Conservation (phyloP, 2,329 filamentous ascomycete species). For the Seiridium cupressi region DNA sequence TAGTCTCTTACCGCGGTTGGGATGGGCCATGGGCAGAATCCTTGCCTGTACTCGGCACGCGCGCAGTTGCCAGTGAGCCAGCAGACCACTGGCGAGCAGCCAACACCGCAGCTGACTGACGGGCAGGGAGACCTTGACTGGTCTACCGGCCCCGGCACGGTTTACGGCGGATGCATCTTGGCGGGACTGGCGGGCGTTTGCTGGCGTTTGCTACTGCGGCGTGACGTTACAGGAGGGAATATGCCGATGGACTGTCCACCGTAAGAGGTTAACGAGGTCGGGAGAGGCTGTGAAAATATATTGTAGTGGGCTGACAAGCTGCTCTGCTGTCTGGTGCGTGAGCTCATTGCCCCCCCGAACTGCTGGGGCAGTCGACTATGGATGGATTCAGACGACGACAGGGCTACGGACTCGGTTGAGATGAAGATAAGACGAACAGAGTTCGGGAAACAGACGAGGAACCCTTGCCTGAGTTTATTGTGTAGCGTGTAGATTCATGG, state of each 20-base stretch:
- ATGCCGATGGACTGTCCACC: not conserved
- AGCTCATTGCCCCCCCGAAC: not conserved
- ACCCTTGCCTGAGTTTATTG: not conserved
- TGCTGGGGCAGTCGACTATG: not conserved
- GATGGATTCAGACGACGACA: not conserved
- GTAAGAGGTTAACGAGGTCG: conserved; percentile 6
- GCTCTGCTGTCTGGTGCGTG: not conserved
- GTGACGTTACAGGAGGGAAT: conserved; percentile 23
- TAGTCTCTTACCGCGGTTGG: conserved; percentile 11
- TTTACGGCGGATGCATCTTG: conserved; percentile 15
- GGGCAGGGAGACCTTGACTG: not conserved
- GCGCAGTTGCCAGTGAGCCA: conserved; percentile 18
- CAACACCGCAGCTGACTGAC: conserved; percentile 26
- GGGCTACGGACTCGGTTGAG: not conserved
- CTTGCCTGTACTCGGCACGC: conserved; percentile 13
- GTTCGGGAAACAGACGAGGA: not conserved
- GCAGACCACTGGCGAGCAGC: conserved; percentile 10
- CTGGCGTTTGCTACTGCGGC: conserved; percentile 1
- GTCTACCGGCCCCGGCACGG: not conserved
- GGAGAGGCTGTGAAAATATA: conserved; percentile 13
- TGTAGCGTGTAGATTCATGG: not conserved
- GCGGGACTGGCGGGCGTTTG: conserved; percentile 3
- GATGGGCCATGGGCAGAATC: not conserved
- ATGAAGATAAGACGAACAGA: not conserved
- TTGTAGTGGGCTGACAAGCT: conserved; percentile 4